Evolutionary conservation across 1,139 yeast genomes (phyloP).

Genomic region (Saccharomyces uvarum): DNA sequence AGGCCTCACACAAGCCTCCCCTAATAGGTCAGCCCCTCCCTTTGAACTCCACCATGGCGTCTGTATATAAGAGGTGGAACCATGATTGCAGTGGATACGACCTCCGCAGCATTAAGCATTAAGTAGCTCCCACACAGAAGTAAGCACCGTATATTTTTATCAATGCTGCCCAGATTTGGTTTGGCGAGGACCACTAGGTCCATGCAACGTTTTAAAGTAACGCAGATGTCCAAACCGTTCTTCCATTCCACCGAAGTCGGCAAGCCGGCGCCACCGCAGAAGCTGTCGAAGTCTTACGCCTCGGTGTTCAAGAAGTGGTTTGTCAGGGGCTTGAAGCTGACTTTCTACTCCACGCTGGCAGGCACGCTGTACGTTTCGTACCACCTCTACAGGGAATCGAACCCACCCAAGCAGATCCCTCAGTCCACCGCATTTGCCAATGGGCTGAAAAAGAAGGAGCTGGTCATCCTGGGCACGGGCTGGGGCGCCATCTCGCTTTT

Average conservation of each 20-base stretch:
- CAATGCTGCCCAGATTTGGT: background rate
- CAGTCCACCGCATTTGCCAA: conserved; percentile 53
- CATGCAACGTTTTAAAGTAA: background rate
- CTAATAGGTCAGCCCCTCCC: conserved; percentile 1
- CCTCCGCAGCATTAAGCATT: background rate
- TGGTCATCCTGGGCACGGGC: conserved; percentile 87
- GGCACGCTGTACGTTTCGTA: conserved; percentile 46
- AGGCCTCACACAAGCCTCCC: conserved; percentile 6
- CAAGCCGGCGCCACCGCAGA: background rate
- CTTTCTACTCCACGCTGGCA: conserved; percentile 32
- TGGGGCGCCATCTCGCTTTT: conserved; percentile 86
- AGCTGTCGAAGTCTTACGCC: background rate
- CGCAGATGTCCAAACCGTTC: background rate
- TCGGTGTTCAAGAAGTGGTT: background rate
- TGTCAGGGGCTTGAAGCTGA: background rate
- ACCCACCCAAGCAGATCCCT: conserved; percentile 52
- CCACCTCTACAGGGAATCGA: conserved; percentile 53
- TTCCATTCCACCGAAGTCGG: background rate
- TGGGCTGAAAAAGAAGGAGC: conserved; percentile 76
- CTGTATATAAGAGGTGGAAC: background rate
- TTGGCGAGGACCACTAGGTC: background rate
- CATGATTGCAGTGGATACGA: background rate
- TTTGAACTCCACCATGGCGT: background rate
- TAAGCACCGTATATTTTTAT: background rate
- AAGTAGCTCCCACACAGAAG: background rate